Conservation (phyloP, 23 red algal genomes). For the Pyropia yezoensis region DNA sequence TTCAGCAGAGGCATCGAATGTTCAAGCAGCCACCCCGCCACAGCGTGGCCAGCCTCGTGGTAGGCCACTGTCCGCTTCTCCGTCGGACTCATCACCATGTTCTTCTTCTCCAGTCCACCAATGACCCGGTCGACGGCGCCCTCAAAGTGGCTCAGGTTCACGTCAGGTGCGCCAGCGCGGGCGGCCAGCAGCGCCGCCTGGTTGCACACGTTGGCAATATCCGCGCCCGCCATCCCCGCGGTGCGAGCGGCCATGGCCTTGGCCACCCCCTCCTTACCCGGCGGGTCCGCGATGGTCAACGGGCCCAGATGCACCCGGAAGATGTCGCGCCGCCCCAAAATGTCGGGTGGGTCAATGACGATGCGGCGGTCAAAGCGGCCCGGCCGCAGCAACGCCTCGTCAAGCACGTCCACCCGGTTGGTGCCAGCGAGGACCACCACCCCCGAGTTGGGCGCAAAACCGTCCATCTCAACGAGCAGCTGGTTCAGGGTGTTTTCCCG, state of each 20-base stretch:
- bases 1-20: conserved; percentile 94
- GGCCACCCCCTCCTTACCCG: conserved; percentile 74
- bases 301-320: conserved; percentile 76
- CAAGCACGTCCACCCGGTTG: conserved; percentile 90
- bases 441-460: conserved; percentile 88
- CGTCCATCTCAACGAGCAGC: conserved; percentile 99
- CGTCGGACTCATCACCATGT: conserved; percentile 96
- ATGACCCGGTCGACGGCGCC: conserved; percentile 90
- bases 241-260: conserved; percentile 82
- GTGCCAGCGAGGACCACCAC: conserved; percentile 97
- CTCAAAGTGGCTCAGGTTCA: conserved; percentile 80
- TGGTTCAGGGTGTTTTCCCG: conserved; percentile 99
- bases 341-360: conserved; percentile 88
- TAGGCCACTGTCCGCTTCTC: conserved; percentile 98
- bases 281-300: conserved; percentile 69
- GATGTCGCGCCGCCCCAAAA: conserved; percentile 84
- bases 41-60: conserved; percentile 98
- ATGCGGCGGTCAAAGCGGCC: conserved; percentile 98
- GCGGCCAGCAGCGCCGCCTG: conserved; percentile 93
- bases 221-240: conserved; percentile 86
- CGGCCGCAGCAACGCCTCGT: conserved; percentile 87
- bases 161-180: conserved; percentile 44
- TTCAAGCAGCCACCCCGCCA: conserved; percentile 96
- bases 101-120: conserved; percentile 96
- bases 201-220: conserved; percentile 99